A percentile compares a stretch with the other conserved stretches of the same genome.
Conservation (phyloP, 2,329 filamentous ascomycete genomes). For the Diaporthe capsici region DNA sequence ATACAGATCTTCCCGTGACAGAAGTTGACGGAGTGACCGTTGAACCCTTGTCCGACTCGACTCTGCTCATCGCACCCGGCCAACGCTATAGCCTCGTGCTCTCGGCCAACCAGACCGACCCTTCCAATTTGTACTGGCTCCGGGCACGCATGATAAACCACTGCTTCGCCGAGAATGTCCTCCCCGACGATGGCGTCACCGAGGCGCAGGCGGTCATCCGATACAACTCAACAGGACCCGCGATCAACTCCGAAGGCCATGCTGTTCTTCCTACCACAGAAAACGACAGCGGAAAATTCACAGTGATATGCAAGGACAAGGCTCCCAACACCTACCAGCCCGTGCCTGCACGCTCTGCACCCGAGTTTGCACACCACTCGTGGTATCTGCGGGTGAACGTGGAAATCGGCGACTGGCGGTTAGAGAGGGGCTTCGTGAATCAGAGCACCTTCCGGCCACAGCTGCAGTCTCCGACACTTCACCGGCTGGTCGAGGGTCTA, state of each 20-base stretch:
- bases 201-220: conserved; percentile 65
- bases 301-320: conserved; percentile 65
- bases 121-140: conserved; percentile 71
- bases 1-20: conserved; percentile 66
- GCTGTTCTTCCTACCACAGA: conserved; percentile 54
- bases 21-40: conserved; percentile 80
- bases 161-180: conserved; percentile 69
- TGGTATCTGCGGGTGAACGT: conserved; percentile 71
- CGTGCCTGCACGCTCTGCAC: conserved; percentile 57
- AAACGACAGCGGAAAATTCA: conserved; percentile 50
- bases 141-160: conserved; percentile 72
- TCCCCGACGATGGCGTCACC: conserved; percentile 57
- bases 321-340: conserved; percentile 62
- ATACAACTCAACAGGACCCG: conserved; percentile 52
- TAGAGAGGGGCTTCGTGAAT: conserved; percentile 73
- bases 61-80: conserved; percentile 77
- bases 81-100: conserved; percentile 80
- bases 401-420: conserved; percentile 70
- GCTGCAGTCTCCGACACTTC: conserved; percentile 62
- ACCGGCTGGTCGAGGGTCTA: conserved; percentile 63
- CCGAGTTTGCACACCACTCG: conserved; percentile 62
- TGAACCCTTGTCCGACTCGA: conserved; percentile 69
- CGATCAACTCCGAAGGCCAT: background rate
- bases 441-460: conserved; percentile 66
- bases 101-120: conserved; percentile 67